A percentile compares a stretch with the other conserved stretches of the same genome.
These are phyloP conservation scores for Striga asiatica DNA, from an alignment of 257 asterid genomes.

Conservation along the genomic window DNA sequence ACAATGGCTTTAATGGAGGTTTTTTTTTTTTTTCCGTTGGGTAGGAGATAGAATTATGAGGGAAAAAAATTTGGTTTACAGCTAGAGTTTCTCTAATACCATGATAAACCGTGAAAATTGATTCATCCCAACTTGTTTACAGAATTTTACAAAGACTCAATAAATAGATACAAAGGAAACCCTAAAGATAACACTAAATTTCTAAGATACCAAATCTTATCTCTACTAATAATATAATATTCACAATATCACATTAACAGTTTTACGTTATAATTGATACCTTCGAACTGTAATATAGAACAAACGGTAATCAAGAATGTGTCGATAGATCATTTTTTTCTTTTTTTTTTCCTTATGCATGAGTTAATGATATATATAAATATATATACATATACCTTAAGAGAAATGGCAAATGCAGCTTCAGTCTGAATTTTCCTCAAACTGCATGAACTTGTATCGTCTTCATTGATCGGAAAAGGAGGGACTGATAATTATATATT, in stretches of 20 bases:
- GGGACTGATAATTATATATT: background rate
- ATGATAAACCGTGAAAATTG: no score
- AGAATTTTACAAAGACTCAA: no score
- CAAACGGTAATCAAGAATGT: background rate
- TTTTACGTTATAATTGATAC: constrained; percentile 23
- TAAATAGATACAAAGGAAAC: no score
- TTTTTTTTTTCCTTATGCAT: background rate
- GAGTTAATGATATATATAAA: no score
- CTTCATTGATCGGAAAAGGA: constrained; percentile 12
- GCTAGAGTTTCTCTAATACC: no score
- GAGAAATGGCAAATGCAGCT: constrained; percentile 27
- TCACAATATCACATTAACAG: constrained; percentile 16
- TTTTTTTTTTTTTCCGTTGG: no score
- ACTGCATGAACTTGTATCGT: constrained; percentile 16
- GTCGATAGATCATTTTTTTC: background rate
- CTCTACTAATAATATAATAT: constrained; percentile 25
- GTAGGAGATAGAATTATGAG: no score
- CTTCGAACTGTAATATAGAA: constrained; percentile 26
- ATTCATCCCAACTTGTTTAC: no score
- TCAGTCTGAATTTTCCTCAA: constrained; percentile 22
- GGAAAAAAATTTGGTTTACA: no score
- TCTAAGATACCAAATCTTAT: no score
- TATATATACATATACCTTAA: constrained; percentile 21
- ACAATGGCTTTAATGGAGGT: no score
- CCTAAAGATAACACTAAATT: constrained; percentile 33